phyloP scores from a whole-genome alignment of 306 rosid species.

The Vigna angularis region DNA sequence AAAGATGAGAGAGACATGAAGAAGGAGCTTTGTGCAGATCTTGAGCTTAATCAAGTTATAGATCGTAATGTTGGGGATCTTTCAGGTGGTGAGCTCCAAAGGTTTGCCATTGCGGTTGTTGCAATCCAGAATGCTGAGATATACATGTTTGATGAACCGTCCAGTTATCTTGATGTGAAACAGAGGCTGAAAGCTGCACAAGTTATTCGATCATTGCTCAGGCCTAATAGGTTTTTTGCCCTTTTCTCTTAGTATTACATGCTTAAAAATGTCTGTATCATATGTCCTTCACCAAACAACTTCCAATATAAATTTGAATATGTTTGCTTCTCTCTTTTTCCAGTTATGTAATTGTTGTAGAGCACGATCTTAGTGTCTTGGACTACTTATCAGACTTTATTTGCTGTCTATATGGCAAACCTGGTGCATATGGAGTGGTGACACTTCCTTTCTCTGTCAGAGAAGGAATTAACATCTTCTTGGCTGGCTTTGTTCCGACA shows the following conservation, averaged over 20 bases:
- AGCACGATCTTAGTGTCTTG: slow-evolving; percentile 98
- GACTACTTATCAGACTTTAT: slow-evolving; percentile 98
- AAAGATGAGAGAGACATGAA: slow-evolving; percentile 86
- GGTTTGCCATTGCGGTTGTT: slow-evolving; percentile 98
- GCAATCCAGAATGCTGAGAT: slow-evolving; percentile 97
- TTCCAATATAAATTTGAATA: slow-evolving; percentile 30
- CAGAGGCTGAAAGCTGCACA: slow-evolving; percentile 98
- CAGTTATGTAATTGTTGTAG: slow-evolving; percentile 99
- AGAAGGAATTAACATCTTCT: slow-evolving; percentile 98
- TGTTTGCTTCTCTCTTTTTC: slow-evolving; percentile 39
- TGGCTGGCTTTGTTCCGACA: slow-evolving; percentile 98
- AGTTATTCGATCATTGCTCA: slow-evolving; percentile 87
- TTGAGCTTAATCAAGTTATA: slow-evolving; percentile 91
- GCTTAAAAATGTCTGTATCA: not conserved
- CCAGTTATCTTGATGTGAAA: slow-evolving; percentile 97
- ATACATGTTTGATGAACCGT: slow-evolving; percentile 98
- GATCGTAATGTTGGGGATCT: slow-evolving; percentile 96
- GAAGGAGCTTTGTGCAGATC: slow-evolving; percentile 76
- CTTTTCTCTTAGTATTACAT: slow-evolving; percentile 11
- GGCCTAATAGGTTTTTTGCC: slow-evolving; percentile 79
- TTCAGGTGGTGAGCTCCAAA: slow-evolving; percentile 98
- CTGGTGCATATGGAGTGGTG: slow-evolving; percentile 99
- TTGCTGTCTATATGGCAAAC: slow-evolving; percentile 98
- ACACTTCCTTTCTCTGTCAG: slow-evolving; percentile 99
- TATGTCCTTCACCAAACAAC: not conserved